Evolutionary conservation across 805 yeast genomes (phyloP).

Genomic region (Myxozyma lipomycoides): DNA sequence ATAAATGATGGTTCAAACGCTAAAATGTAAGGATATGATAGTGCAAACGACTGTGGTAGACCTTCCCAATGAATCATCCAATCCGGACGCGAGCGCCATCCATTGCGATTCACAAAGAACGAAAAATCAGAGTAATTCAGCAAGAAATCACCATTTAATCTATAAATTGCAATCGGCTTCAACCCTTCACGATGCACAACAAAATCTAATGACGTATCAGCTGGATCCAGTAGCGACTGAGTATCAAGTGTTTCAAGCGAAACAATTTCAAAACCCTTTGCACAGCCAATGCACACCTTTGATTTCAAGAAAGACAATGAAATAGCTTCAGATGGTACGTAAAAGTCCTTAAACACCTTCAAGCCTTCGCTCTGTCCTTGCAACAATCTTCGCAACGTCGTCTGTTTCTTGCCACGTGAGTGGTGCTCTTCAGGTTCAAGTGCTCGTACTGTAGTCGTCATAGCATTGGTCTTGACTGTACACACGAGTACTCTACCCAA

Average conservation of each 20-base stretch:
- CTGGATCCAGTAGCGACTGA: slow-evolving; percentile 93
- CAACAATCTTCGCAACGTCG: slow-evolving; percentile 38
- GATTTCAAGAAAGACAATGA: slow-evolving; percentile 86
- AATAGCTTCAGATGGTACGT: slow-evolving; percentile 83
- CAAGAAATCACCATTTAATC: slow-evolving; percentile 82
- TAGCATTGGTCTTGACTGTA: slow-evolving; percentile 77
- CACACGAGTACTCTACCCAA: slow-evolving; percentile 83
- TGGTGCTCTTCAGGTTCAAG: slow-evolving; percentile 83
- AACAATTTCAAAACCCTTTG: slow-evolving; percentile 93
- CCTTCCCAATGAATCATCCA: slow-evolving; percentile 98
- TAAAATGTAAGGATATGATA: slow-evolving; percentile 88
- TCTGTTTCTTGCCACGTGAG: slow-evolving; percentile 39
- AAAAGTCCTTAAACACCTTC: slow-evolving; percentile 72
- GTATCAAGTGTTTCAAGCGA: slow-evolving; percentile 77
- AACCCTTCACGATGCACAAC: slow-evolving; percentile 78
- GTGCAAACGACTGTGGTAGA: slow-evolving; percentile 82
- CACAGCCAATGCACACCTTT: slow-evolving; percentile 89
- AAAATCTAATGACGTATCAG: slow-evolving; percentile 94
- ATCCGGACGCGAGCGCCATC: slow-evolving; percentile 92
- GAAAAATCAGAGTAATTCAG: slow-evolving; percentile 90
- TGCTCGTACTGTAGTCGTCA: slow-evolving; percentile 70
- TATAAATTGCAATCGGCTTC: slow-evolving; percentile 86
- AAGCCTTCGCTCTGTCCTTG: slow-evolving; percentile 52
- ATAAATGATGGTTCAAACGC: slow-evolving; percentile 88
- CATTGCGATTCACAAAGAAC: slow-evolving; percentile 88